These are phyloP conservation scores for Dendrobium officinale DNA, from an alignment of 106 monocot species.

Conservation along the genomic window DNA sequence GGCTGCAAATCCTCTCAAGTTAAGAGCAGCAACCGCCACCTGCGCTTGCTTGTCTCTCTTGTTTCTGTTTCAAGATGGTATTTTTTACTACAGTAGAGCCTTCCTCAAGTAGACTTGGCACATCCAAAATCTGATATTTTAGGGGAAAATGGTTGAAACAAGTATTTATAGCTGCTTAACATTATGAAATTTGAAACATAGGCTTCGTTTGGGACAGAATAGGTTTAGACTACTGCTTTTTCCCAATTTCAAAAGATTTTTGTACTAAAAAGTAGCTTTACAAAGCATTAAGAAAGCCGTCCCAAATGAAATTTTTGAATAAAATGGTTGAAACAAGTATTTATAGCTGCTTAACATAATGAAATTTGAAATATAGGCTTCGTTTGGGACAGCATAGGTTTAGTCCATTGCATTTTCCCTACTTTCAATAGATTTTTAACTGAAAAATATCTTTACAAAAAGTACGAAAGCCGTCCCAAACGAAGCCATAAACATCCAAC, in stretches of 20 bases:
- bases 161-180: not conserved
- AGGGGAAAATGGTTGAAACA: not conserved
- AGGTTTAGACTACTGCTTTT: too few relatives aligned
- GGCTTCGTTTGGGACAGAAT: too few relatives aligned
- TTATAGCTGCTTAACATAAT: not conserved
- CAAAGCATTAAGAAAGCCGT: too few relatives aligned
- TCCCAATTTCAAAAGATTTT: too few relatives aligned
- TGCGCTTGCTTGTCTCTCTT: conserved; percentile 18
- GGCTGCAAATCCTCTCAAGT: conserved; percentile 7
- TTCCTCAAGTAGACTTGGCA: conserved; percentile 57
- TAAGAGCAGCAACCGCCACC: conserved; percentile 41
- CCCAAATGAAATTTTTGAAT: too few relatives aligned
- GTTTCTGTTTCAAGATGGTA: conserved; percentile 41
- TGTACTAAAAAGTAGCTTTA: too few relatives aligned
- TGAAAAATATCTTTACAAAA: too few relatives aligned
- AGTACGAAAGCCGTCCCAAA: too few relatives aligned
- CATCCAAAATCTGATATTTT: conserved; percentile 38
- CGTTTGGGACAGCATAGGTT: too few relatives aligned
- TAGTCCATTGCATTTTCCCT: too few relatives aligned
- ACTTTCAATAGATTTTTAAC: too few relatives aligned
- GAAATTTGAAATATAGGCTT: not conserved
- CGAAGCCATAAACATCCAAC: too few relatives aligned
- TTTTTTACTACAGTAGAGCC: conserved; percentile 49
- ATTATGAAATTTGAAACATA: not conserved
- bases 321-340: not conserved